These are phyloP conservation scores for Xylaria palmicola DNA, from an alignment of 495 filamentous ascomycete genomes.

Conservation along the genomic window DNA sequence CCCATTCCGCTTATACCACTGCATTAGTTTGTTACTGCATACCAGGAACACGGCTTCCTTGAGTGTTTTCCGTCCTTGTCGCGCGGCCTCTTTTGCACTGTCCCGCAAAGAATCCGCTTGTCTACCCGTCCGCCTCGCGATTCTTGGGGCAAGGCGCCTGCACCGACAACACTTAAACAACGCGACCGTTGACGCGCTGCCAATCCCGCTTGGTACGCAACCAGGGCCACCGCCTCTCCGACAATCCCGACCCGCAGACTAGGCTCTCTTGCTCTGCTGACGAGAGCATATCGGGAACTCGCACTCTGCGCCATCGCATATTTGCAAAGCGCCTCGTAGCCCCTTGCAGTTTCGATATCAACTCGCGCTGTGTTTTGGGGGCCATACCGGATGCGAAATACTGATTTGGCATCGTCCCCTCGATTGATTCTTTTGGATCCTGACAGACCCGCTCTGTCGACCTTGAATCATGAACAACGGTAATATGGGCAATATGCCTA, in stretches of 20 bases:
- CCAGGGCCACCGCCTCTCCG: slow-evolving; percentile 5
- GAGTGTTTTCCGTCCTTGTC: slow-evolving; percentile 21
- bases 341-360: not conserved
- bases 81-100: slow-evolving; percentile 22
- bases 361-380: not conserved
- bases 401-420: slow-evolving; percentile 11
- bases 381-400: slow-evolving; percentile 15
- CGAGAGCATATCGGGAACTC: slow-evolving; percentile 1
- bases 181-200: slow-evolving; percentile 19
- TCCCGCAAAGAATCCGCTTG: slow-evolving; percentile 17
- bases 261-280: slow-evolving; percentile 11
- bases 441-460: slow-evolving; percentile 31
- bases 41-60: slow-evolving; percentile 12
- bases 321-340: not conserved
- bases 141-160: not conserved
- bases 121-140: not conserved
- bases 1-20: slow-evolving; percentile 16
- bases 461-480: slow-evolving; percentile 65
- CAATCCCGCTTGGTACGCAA: slow-evolving; percentile 15
- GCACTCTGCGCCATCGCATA: slow-evolving; percentile 5
- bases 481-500: slow-evolving; percentile 64
- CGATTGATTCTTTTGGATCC: slow-evolving; percentile 23
- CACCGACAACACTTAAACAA: not conserved
- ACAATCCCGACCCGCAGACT: slow-evolving; percentile 13
- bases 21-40: slow-evolving; percentile 18